Base-by-base conservation (phyloP, 2,329 filamentous ascomycete genomes). In the Aspergillus fumigatiaffinis region DNA sequence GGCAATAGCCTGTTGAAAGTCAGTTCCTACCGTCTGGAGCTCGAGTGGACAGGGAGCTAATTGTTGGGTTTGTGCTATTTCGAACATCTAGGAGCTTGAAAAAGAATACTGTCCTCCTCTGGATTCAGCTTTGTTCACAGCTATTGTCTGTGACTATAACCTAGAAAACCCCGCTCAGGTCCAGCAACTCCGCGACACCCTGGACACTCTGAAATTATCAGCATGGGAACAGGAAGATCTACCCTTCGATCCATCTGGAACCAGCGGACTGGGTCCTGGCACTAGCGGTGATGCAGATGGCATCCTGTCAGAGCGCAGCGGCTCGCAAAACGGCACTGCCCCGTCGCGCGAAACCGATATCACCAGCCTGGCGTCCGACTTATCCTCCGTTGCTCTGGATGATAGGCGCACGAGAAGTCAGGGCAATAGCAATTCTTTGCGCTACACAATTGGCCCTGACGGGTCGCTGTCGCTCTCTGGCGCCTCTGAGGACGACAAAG, bases 171-270 rank as follows among this genome's bases (percentile, higher is more conserved):
- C 80, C 0, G 71, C 75, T 0, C 77, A 86, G 46, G 77, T 86
- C 32, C 68, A 80, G 2, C 75, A 78, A 9, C 85, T 87, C 2
- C 82, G 82, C 29, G 69, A 76, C n/a, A 80, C 82, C 0, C 79
- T 97, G 1, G 80, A 88, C n/a, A 72, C 76, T 1, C 75, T 97
- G 14, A 88, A 88, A 52, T 77, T 84, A 29, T 78, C 82, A 57
- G 91, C 89, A 0, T 88, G 94, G 69, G 90, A 94, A 67, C 83
- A 86, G 17, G 86, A 84, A 9, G 63, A 73, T 52, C 59, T 73
- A 4, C 87, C 86, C 0, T 96, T 96, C 68, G 91, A 94, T 63
- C 84, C 90, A 0, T 91, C 89, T 32, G 91, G 89, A 2, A 84
- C 87, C 26, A 83, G 86, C 28, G 82, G 81, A 12, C 65, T 71